Evolutionary conservation across 352 stramenopile species (phyloP).

Genomic region (Elongisporangium prolatum): DNA sequence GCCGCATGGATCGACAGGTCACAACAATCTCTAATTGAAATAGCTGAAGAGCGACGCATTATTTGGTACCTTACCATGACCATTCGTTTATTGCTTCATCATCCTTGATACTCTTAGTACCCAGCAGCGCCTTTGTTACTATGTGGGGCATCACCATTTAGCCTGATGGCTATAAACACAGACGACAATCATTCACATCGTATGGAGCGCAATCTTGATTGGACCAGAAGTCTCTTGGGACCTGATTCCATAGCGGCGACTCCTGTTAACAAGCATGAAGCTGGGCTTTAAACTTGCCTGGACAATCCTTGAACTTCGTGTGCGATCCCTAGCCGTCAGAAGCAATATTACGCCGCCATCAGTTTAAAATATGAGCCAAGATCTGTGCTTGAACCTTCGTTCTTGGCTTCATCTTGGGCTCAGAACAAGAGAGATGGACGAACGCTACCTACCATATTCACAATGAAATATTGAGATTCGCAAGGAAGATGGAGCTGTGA

Average conservation of each 20-base stretch:
- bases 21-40: background rate
- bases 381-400: background rate
- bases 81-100: no score
- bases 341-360: background rate
- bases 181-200: no score
- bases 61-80: no score
- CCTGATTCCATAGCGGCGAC: background rate
- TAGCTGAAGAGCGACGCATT: no score
- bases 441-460: background rate
- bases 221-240: no score
- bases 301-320: background rate
- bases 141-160: no score
- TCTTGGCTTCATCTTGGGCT: background rate
- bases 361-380: background rate
- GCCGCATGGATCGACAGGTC: background rate
- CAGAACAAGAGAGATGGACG: background rate
- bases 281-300: background rate
- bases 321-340: background rate
- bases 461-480: background rate
- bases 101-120: no score
- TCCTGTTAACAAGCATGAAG: background rate
- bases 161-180: no score
- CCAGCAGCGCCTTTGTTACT: no score
- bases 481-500: background rate
- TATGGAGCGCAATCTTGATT: no score